Conservation (phyloP, 345 rosid genomes). For the Ceriops tagal region DNA sequence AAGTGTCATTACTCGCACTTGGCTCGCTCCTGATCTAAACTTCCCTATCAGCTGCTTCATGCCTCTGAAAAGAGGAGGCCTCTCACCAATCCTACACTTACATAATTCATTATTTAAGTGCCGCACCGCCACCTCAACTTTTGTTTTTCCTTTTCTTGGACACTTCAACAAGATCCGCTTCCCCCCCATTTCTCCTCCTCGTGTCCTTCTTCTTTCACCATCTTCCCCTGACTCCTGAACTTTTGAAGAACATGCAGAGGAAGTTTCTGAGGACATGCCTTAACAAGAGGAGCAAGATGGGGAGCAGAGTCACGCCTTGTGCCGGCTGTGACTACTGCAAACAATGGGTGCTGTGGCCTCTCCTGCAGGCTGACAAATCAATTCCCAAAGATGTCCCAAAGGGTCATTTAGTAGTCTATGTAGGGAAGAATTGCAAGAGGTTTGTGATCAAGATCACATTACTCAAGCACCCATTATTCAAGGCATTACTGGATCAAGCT, state of each 20-base stretch:
- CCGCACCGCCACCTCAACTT: slow-evolving; percentile 16
- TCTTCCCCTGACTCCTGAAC: background rate
- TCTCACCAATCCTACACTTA: slow-evolving; percentile 18
- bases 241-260: slow-evolving; percentile 40
- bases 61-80: slow-evolving; percentile 15
- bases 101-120: slow-evolving; percentile 4
- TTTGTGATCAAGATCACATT: slow-evolving; percentile 65
- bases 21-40: slow-evolving; percentile 28
- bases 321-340: slow-evolving; percentile 43
- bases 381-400: slow-evolving; percentile 85
- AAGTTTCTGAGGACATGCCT: slow-evolving; percentile 41
- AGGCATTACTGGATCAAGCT: slow-evolving; percentile 72
- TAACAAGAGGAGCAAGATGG: slow-evolving; percentile 57
- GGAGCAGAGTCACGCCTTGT: slow-evolving; percentile 42
- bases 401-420: slow-evolving; percentile 82
- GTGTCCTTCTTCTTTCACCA: slow-evolving; percentile 12
- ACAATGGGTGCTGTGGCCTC: slow-evolving; percentile 43
- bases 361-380: slow-evolving; percentile 37
- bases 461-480: slow-evolving; percentile 73
- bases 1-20: slow-evolving; percentile 11
- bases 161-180: background rate
- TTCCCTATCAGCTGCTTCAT: slow-evolving; percentile 52
- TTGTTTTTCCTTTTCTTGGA: background rate
- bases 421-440: slow-evolving; percentile 63
- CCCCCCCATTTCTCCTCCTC: slow-evolving; percentile 4